Percentiles rank a stretch among this genome's conserved stretches.
Evolutionary conservation across 495 filamentous ascomycete species (phyloP).

Genomic region (Chaetomium tenue): DNA sequence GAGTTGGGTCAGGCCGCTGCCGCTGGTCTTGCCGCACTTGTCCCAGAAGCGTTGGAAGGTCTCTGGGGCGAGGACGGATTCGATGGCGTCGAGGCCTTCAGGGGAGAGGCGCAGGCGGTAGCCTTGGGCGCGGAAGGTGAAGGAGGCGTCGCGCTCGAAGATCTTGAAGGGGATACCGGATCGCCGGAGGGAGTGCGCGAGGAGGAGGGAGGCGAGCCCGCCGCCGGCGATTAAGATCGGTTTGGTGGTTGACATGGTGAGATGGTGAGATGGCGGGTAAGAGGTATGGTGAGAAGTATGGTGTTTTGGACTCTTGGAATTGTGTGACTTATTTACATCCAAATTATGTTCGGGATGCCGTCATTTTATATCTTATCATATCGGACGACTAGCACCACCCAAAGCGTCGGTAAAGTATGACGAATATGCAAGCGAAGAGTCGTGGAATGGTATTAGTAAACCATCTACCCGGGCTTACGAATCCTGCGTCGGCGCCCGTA

Average conservation of each 20-base stretch:
- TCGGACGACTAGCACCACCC: too few relatives aligned
- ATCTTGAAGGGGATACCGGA: slow-evolving; percentile 51
- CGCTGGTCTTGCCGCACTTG: slow-evolving; percentile 52
- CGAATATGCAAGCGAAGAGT: too few relatives aligned
- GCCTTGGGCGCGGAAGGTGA: slow-evolving; percentile 53
- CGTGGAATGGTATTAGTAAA: too few relatives aligned
- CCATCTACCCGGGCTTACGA: too few relatives aligned
- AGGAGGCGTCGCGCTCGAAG: slow-evolving; percentile 51
- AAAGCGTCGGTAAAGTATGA: too few relatives aligned
- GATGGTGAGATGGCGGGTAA: too few relatives aligned
- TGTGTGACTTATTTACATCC: too few relatives aligned
- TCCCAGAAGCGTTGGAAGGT: slow-evolving; percentile 52
- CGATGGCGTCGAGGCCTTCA: slow-evolving; percentile 53
- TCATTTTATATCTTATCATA: too few relatives aligned
- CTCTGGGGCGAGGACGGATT: slow-evolving; percentile 48
- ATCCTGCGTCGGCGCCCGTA: too few relatives aligned
- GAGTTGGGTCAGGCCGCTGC: slow-evolving; percentile 44
- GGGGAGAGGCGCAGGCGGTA: slow-evolving; percentile 54
- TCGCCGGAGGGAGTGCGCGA: slow-evolving; percentile 49
- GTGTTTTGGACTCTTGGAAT: too few relatives aligned
- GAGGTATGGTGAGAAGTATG: too few relatives aligned
- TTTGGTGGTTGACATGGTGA: slow-evolving; percentile 29
- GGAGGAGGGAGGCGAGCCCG: slow-evolving; percentile 51
- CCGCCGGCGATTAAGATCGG: slow-evolving; percentile 56
- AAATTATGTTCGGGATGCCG: too few relatives aligned